phyloP scores from a whole-genome alignment of 805 yeast genomes.

The Saturnispora quitensis region DNA sequence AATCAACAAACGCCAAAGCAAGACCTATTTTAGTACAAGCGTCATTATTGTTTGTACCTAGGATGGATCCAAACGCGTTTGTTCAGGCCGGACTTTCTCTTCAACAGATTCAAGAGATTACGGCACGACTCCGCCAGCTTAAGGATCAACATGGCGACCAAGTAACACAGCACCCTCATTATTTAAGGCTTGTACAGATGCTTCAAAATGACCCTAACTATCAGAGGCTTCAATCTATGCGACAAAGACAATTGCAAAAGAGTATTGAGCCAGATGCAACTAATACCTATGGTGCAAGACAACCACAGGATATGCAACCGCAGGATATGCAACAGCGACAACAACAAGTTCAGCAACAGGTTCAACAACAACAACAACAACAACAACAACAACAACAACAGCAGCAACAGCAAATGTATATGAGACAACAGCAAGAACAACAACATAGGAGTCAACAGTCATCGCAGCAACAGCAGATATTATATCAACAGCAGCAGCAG shows the following conservation, averaged over 20 bases:
- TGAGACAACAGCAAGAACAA: slow-evolving; percentile 7
- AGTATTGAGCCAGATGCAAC: neutral
- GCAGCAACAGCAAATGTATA: slow-evolving; percentile 4
- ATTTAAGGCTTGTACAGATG: slow-evolving; percentile 2
- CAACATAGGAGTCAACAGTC: neutral
- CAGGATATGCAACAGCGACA: neutral
- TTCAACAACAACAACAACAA: slow-evolving; percentile 3
- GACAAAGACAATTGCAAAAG: slow-evolving; percentile 1
- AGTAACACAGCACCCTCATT: slow-evolving; percentile 6
- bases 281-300: neutral
- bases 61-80: slow-evolving; percentile 8
- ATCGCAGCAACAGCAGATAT: slow-evolving; percentile 2
- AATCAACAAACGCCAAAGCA: slow-evolving; percentile 6
- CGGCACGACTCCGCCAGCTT: slow-evolving; percentile 3
- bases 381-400: slow-evolving; percentile 2
- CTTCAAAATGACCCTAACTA: slow-evolving; percentile 8
- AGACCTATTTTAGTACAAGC: neutral
- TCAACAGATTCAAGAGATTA: slow-evolving; percentile 7
- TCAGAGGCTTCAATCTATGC: slow-evolving; percentile 1
- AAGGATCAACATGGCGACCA: slow-evolving; percentile 8
- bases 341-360: neutral
- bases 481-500: neutral
- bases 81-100: slow-evolving; percentile 1
- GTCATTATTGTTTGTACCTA: neutral
- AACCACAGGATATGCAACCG: slow-evolving; percentile 1